phyloP scores from a whole-genome alignment of 106 monocot species.

The Triglochin maritima region DNA sequence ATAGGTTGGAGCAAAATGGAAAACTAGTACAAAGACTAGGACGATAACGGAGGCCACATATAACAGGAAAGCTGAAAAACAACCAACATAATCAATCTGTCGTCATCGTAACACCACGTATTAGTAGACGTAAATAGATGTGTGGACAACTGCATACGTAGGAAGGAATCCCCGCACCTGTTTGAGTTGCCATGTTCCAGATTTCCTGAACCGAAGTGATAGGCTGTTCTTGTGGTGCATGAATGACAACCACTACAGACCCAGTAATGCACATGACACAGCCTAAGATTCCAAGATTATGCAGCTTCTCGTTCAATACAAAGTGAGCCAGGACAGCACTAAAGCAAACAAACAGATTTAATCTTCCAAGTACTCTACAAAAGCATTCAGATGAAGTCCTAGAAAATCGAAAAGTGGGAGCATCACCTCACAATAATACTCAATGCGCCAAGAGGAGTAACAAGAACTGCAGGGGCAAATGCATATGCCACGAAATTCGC shows the following conservation, averaged over 20 bases:
- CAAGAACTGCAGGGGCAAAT: constrained; percentile 75
- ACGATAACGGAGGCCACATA: constrained; percentile 61
- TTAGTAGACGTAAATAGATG: not conserved
- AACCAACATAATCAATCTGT: constrained; percentile 10
- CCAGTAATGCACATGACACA: constrained; percentile 82
- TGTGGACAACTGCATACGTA: not conserved
- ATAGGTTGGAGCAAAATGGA: constrained; percentile 59
- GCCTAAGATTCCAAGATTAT: constrained; percentile 59
- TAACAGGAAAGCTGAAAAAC: constrained; percentile 61
- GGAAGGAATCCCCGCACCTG: constrained; percentile 16
- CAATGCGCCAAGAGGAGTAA: constrained; percentile 79
- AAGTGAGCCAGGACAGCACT: constrained; percentile 83
- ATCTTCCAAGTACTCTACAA: no score
- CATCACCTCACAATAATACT: constrained; percentile 79
- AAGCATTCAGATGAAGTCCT: not conserved
- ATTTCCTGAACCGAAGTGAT: constrained; percentile 73
- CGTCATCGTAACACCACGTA: not conserved
- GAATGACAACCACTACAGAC: constrained; percentile 61
- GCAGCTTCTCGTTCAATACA: constrained; percentile 66
- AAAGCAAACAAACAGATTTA: no score
- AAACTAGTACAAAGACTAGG: constrained; percentile 52
- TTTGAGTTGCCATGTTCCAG: constrained; percentile 73
- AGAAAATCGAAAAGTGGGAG: not conserved
- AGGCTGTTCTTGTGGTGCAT: constrained; percentile 65
- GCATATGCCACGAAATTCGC: constrained; percentile 87